Base-by-base conservation (phyloP, 2,329 filamentous ascomycete species). In the Fusarium bactridioides region DNA sequence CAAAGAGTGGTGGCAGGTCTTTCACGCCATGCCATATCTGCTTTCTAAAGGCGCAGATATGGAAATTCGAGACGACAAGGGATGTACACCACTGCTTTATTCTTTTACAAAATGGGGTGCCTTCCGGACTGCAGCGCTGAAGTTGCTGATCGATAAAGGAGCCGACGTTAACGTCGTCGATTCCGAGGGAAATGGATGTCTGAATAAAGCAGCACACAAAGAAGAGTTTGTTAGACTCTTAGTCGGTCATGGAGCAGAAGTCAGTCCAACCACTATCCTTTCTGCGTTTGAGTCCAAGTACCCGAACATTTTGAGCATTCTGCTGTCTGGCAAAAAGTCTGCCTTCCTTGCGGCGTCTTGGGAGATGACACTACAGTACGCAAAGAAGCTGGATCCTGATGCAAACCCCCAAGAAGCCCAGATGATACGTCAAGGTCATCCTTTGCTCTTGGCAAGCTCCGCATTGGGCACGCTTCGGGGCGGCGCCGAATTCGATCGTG, bases 1-100 rank as follows among this genome's bases (percentile, higher is more conserved):
- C 5, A 27, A 13, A 10, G 31, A 47, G 15, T 74, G 69, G 71
- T 76, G 73, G 73, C 66, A 76, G 37, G 54, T 53, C 11, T 57
- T 72, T 33, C 61, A 60, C 21, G 73, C 53, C n/a, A 61, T 76
- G 15, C 69, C 61, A 29, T 74, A 76, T 19, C n/a, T 76, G 29
- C 33, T 74, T 18, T 75, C 69, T 21, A 62, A 63, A 25, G 73
- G 74, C 4, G 73, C 68, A 8, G 35, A 68, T 21, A 35, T 73
- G 27, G 60, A 76, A 40, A 48, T 40, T 40, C 55, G 53, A 19
- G 33, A 74, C 19, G 8, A 12, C 3, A 4, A 38, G 5, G 69
- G 61, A 18, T 7, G 37, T 4, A 72, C 74, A 12, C 65, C 74
- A 18, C 57, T 76, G 13, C 61, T 64, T 7, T n/a, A 50, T 61